Base-by-base conservation (phyloP, 805 yeast genomes). In the Ogataea salicorniae region DNA sequence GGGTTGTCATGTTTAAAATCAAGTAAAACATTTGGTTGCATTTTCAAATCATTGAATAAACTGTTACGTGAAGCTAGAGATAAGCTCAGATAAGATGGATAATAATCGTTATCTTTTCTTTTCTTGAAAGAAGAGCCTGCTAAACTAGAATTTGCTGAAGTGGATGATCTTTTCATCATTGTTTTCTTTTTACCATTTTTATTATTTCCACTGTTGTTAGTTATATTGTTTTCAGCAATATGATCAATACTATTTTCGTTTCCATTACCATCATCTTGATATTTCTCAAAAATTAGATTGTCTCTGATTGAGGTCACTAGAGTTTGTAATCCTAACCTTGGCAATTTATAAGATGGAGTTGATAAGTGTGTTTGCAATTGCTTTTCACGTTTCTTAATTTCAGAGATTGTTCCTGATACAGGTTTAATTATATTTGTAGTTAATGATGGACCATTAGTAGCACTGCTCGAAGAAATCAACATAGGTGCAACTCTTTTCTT, bases 401-500 rank as follows among this genome's bases (percentile, higher is more conserved):
- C 42, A 39, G 43, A 22, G 22, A 18, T 31, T 9, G 37, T 18
- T 18, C 44, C 51, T 17, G 36, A 45, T 29, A 39, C 46, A 15
- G 50, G 18, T 34, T 41, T 35, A 5, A 46, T 17, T 34, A 40
- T 13, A 9, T 49, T 22, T 13, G 47, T 33, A 17, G 35, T 22
- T 8, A 45, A 41, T 67, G 56, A 26, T 64, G 60, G 17, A 58
- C 55, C 4, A 18, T 34, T 5, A 5, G 33, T 6, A 18, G 29
- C 11, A 37, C 7, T 11, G 34, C 38, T 7, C 34, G 48, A 15
- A 1, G 91, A 79, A 4, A 85, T 74, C 14, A 85, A 63, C 20
- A 81, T 71, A 5, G 94, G 95, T 0, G 87, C 77, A 2, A 87
- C 89, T 54, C 94, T 67, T 56, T 85, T 86, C 58, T 80, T 81